Evolutionary conservation across 805 yeast genomes (phyloP), one percentile per base, ranked within the genome.

Genomic region (Lachancea cidri): DNA sequence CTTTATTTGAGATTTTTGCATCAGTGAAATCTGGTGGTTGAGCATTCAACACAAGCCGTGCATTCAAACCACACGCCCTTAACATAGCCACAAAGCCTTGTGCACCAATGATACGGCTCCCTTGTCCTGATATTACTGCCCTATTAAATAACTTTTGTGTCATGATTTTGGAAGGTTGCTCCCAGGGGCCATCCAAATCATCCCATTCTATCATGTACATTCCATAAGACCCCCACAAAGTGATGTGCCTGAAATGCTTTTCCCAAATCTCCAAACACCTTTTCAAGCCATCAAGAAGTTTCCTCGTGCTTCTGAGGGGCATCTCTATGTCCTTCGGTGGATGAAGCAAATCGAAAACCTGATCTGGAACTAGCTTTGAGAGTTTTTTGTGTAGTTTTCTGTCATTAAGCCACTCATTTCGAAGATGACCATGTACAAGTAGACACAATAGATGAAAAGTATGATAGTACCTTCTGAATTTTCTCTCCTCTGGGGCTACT

Each of bases 1-100:
- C 7, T 22, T 22, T 22, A 11, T 11, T 22, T 7, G 11, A 22
- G 11, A 22, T 9, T 32, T 48, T 60, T 32, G 54, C 30, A 49
- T 58, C 65, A 0, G 88, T 81, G 49, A 80, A 85, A 57, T 93
- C 96, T 0, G 96, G 89, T 0, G 96, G 93, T 57, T 93, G 98
- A 24, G 89, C 55, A 0, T 96, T 89, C 52, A 82, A 81, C 0
- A 88, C 79, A 19, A 93, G 63, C 34, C 98, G 68, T 1, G 91
- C 80, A 32, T 79, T 73, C 9, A 93, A 65, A 1, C 83, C 84
- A 9, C 84, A 62, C 1, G 93, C 71, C 47, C 98, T 65, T 33
- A 87, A 58, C 1, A 91, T 53, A 0, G 85, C 77, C 13, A 87
- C 86, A 65, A 86, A 89, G 0, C 96, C 97, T 54, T 86, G 96